Base-by-base conservation (phyloP, 2,329 filamentous ascomycete genomes). In the Beauveria varroae region DNA sequence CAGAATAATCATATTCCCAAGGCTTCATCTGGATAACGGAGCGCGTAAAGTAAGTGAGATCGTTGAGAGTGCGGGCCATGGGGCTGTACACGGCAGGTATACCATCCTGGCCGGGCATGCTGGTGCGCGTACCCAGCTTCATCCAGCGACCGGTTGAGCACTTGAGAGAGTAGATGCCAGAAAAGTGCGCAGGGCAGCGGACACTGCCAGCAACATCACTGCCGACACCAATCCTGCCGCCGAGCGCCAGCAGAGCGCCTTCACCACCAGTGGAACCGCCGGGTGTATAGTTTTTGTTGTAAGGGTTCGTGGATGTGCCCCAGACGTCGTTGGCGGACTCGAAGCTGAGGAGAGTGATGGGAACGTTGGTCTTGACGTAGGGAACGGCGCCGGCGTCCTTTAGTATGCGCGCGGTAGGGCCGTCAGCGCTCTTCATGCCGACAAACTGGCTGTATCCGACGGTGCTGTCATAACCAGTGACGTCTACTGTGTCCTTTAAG, bases 71-170 rank as follows among this genome's bases (percentile, higher is more conserved):
- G 58, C 92, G 83, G 3, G 93, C 85, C 93, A 98, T 97, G 5
- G 93, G 93, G 62, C 90, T 93, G 75, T 93, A 96, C 22, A 96
- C 91, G 65, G 88, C 90, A 1, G 91, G 86, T 37, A 97, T 86
- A 0, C 92, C 93, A 71, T 97, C 93, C 71, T 97, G 92, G 0
- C 93, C 93, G 0, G 90, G 86, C 91, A 96, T 96, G 68, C 89
- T 93, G 0, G 93, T 96, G 64, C 84, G 84, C 71, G 91, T 86
- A 10, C 91, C 91, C 47, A 85, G 81, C 73, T 96, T 96, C 1
- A 91, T 91, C 91, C 93, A 97, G 54, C 93, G 83, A 1, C 93
- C 93, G 1, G 90, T 96, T 3, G 90, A 93, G 75, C 93, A 96
- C 41, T 90, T 86, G 26, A 97, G 76, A 20, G 89, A 88, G 74